Evolutionary conservation across 2,329 filamentous ascomycete species (phyloP).

Genomic region (Graphilbum sp.): DNA sequence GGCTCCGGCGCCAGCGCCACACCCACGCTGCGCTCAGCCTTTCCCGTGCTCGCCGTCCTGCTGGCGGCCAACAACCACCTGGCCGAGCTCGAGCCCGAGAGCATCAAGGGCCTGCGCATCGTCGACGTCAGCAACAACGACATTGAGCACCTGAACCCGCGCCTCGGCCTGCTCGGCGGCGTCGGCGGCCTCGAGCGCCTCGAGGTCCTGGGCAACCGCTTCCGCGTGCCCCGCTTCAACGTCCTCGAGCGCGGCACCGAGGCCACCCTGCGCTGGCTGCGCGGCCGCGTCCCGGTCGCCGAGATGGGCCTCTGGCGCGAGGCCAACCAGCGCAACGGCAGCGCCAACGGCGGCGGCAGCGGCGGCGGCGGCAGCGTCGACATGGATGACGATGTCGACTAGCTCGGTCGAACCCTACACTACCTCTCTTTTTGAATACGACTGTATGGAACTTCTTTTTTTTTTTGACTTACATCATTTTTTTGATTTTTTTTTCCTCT

Average conservation of each 20-base stretch:
- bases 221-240: constrained; percentile 72
- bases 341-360: too few relatives aligned
- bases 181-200: constrained; percentile 43
- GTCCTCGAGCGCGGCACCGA: constrained; percentile 79
- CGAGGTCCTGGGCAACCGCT: constrained; percentile 71
- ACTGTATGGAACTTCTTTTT: not conserved
- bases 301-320: constrained; percentile 41
- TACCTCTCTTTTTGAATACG: not conserved
- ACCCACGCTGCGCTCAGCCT: constrained; percentile 39
- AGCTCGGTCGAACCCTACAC: not conserved
- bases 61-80: constrained; percentile 69
- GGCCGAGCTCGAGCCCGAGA: constrained; percentile 52
- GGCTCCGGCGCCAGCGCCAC: not conserved
- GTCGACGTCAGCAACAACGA: constrained; percentile 77
- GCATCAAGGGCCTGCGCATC: constrained; percentile 56
- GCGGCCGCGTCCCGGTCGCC: constrained; percentile 53
- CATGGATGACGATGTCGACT: constrained; percentile 6
- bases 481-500: not conserved
- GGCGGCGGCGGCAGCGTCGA: too few relatives aligned
- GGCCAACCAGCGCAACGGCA: constrained; percentile 9
- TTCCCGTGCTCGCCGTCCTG: constrained; percentile 54
- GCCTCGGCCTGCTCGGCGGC: constrained; percentile 60
- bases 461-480: not conserved
- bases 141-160: constrained; percentile 64
- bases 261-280: constrained; percentile 64